Conservation (phyloP, 371 early-diverging fungal species). For the Mucor plumbeus region DNA sequence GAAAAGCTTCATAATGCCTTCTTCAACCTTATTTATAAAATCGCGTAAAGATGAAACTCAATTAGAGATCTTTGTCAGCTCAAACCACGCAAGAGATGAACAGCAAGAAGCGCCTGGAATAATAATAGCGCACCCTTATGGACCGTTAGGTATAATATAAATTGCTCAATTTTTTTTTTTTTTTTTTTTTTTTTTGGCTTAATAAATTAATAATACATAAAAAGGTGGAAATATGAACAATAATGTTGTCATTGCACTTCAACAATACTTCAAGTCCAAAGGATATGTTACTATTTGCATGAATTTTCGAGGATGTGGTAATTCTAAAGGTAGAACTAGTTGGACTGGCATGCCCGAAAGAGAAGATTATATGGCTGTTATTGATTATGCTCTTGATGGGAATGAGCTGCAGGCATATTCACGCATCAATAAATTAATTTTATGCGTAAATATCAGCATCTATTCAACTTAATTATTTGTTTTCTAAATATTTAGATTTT, state of each 20-base stretch:
- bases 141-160: slow-evolving; percentile 44
- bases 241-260: slow-evolving; percentile 49
- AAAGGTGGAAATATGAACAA: slow-evolving; percentile 48
- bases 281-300: slow-evolving; percentile 44
- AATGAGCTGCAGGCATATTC: slow-evolving; percentile 2
- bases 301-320: slow-evolving; percentile 64
- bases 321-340: slow-evolving; percentile 59
- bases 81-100: background rate
- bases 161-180: background rate
- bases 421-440: slow-evolving; percentile 7
- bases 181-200: background rate
- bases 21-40: slow-evolving; percentile 30
- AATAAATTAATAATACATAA: background rate
- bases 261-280: slow-evolving; percentile 30
- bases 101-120: slow-evolving; percentile 30
- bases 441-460: slow-evolving; percentile 13
- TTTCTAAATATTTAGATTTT: background rate
- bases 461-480: too few relatives aligned
- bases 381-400: slow-evolving; percentile 37
- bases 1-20: slow-evolving; percentile 37
- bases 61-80: slow-evolving; percentile 26
- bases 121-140: slow-evolving; percentile 55
- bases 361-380: slow-evolving; percentile 55
- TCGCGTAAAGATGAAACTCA: slow-evolving; percentile 28
- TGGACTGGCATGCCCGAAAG: slow-evolving; percentile 65